Conservation (phyloP, 306 rosid genomes). For the Pterocarpus santalinus region DNA sequence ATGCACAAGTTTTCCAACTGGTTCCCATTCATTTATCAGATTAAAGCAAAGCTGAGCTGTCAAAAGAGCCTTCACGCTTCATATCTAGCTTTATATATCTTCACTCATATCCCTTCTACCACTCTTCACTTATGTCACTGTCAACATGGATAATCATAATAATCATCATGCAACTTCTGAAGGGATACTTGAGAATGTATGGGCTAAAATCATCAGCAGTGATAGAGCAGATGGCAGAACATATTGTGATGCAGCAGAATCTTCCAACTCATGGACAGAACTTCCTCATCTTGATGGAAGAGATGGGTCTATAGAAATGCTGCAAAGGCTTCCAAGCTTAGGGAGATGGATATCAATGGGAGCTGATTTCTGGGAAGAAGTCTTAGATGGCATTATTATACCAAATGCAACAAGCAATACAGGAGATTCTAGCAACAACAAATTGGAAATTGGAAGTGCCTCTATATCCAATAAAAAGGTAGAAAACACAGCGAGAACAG, state of each 20-base stretch:
- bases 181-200: conserved; percentile 82
- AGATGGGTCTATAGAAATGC: conserved; percentile 67
- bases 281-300: conserved; percentile 64
- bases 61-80: conserved; percentile 44
- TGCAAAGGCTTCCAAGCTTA: conserved; percentile 82
- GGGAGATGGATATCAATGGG: conserved; percentile 98
- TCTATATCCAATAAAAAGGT: conserved; percentile 15
- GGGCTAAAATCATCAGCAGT: conserved; percentile 76
- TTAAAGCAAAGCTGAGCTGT: conserved; percentile 62
- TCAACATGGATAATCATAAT: conserved; percentile 59
- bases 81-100: conserved; percentile 41
- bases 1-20: conserved; percentile 65
- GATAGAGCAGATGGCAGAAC: conserved; percentile 26
- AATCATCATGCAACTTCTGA: conserved; percentile 56
- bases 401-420: conserved; percentile 34
- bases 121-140: conserved; percentile 34
- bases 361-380: conserved; percentile 86
- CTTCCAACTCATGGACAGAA: conserved; percentile 66
- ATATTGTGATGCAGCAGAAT: conserved; percentile 21
- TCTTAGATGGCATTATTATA: conserved; percentile 53
- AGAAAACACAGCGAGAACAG: conserved; percentile 34
- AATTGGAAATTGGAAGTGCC: conserved; percentile 36
- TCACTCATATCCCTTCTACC: conserved; percentile 23
- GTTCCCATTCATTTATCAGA: conserved; percentile 44
- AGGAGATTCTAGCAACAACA: conserved; percentile 32